Conservation (phyloP, 305 asterid species). For the Solanum hybrid region DNA sequence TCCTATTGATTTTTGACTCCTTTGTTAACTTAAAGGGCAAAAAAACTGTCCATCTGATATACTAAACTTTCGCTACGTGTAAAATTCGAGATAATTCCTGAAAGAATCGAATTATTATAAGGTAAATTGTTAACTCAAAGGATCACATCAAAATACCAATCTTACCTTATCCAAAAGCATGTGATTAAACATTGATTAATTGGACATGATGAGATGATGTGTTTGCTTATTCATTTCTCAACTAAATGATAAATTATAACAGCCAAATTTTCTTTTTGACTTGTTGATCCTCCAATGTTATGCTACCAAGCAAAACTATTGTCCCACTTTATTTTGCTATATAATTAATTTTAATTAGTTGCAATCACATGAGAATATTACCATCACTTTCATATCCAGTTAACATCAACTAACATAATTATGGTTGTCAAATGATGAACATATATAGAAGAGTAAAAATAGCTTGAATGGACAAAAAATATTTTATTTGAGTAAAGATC, state of each 20-base stretch:
- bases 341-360: neutral
- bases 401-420: neutral
- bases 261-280: slow-evolving; percentile 2
- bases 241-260: neutral
- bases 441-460: neutral
- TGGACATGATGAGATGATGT: neutral
- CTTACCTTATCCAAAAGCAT: slow-evolving; percentile 1
- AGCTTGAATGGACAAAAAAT: neutral
- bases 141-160: neutral
- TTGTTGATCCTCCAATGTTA: neutral
- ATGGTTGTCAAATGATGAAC: neutral
- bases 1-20: neutral
- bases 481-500: neutral
- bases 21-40: neutral
- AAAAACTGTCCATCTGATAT: accelerated
- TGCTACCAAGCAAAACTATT: neutral
- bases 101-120: neutral
- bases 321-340: neutral
- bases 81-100: accelerated
- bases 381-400: neutral
- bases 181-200: neutral
- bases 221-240: neutral
- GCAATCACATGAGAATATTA: neutral
- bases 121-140: neutral
- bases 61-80: accelerated